Evolutionary conservation across 2,329 filamentous ascomycete genomes (phyloP).

Genomic region (Xylariales sp.): DNA sequence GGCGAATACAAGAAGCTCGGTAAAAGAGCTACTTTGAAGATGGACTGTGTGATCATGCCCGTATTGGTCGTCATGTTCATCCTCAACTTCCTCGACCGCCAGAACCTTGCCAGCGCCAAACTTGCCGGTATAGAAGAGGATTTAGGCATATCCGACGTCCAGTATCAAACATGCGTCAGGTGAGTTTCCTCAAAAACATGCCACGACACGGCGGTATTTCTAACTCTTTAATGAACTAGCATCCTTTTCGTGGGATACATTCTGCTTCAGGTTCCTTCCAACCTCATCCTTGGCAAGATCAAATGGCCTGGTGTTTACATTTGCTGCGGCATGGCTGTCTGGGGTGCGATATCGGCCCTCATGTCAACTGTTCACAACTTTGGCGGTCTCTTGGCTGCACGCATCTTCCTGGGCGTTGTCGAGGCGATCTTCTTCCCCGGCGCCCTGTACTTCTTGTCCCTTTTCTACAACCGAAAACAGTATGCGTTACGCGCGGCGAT

Average conservation of each 20-base stretch:
- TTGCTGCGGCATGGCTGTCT: conserved; percentile 60
- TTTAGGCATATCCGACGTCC: conserved; percentile 46
- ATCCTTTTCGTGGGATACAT: conserved; percentile 52
- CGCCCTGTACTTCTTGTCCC: conserved; percentile 53
- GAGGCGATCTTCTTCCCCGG: conserved; percentile 68
- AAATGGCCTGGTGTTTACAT: conserved; percentile 62
- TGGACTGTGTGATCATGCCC: conserved; percentile 46
- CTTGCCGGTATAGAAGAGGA: conserved; percentile 50
- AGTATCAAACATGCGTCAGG: conserved; percentile 52
- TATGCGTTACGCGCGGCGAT: conserved; percentile 51
- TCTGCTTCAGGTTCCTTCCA: conserved; percentile 53
- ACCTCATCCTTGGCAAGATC: conserved; percentile 52
- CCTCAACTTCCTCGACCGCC: conserved; percentile 47
- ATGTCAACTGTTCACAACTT: conserved; percentile 62
- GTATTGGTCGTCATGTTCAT: conserved; percentile 45
- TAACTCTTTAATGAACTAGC: conserved; percentile 22
- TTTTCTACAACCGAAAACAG: conserved; percentile 56
- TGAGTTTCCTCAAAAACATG: conserved; percentile 31
- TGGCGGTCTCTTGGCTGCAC: conserved; percentile 57
- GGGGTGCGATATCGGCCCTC: conserved; percentile 61
- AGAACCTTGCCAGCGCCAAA: conserved; percentile 51
- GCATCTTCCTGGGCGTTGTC: conserved; percentile 64
- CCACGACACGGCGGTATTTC: not conserved
- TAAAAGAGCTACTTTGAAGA: conserved; percentile 43
- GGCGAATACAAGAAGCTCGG: conserved; percentile 39